Percentiles rank a stretch among this genome's conserved stretches.
Conservation (phyloP, 768 basidiomycete species). For the Boletus rubropictus region DNA sequence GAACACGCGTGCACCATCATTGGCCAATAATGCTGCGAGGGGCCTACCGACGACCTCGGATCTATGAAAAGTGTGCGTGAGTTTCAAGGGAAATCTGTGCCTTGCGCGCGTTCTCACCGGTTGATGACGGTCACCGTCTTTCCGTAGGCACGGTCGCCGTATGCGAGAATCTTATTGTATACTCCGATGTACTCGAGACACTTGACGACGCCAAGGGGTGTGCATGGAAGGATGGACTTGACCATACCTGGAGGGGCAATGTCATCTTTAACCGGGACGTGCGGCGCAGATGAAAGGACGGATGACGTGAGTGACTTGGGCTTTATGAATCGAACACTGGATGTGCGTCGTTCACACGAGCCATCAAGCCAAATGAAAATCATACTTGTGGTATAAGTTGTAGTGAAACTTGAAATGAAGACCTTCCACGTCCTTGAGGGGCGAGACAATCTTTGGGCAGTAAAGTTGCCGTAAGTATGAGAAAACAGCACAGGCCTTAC, state of each 20-base stretch:
- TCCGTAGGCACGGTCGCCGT: slow-evolving; percentile 93
- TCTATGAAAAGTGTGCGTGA: slow-evolving; percentile 34
- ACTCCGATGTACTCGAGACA: slow-evolving; percentile 86
- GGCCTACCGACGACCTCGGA: slow-evolving; percentile 97
- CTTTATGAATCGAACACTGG: slow-evolving; percentile 87
- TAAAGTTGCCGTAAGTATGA: neutral
- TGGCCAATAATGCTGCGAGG: slow-evolving; percentile 89
- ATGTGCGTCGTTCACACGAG: neutral
- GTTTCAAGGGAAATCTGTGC: neutral
- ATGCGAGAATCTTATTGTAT: slow-evolving; percentile 87
- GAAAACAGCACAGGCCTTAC: slow-evolving; percentile 30
- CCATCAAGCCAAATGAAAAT: neutral
- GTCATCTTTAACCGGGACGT: slow-evolving; percentile 41
- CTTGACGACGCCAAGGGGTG: slow-evolving; percentile 95
- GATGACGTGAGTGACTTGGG: slow-evolving; percentile 62
- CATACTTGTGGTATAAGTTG: slow-evolving; percentile 92
- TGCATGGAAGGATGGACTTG: slow-evolving; percentile 96
- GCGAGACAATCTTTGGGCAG: slow-evolving; percentile 70
- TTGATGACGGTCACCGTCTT: slow-evolving; percentile 93
- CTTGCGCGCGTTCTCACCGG: slow-evolving; percentile 43
- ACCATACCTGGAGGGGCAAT: slow-evolving; percentile 77
- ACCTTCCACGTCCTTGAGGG: slow-evolving; percentile 96
- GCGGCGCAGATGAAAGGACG: slow-evolving; percentile 29
- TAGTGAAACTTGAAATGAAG: slow-evolving; percentile 94
- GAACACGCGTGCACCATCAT: slow-evolving; percentile 94